Conservation (phyloP, 1,284 basidiomycete genomes). For the Gymnopus androsaceus region DNA sequence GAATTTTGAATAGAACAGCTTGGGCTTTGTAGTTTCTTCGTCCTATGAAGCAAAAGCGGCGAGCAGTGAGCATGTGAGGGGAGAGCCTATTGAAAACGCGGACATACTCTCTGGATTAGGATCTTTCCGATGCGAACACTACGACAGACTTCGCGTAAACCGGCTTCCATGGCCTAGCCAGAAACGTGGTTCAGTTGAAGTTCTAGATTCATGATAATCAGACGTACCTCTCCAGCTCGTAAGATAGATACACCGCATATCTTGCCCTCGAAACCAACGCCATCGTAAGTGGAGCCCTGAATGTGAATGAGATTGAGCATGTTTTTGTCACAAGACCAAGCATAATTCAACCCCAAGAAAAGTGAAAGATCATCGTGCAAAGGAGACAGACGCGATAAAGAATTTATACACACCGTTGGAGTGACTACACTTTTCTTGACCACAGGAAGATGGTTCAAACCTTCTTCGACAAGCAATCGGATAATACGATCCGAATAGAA, state of each 20-base stretch:
- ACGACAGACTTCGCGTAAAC: constrained; percentile 91
- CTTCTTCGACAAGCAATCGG: constrained; percentile 76
- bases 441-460: constrained; percentile 96
- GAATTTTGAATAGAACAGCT: constrained; percentile 90
- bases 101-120: constrained; percentile 86
- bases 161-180: constrained; percentile 87
- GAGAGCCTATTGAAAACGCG: too few relatives aligned
- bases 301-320: not conserved
- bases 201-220: not conserved
- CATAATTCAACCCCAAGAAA: not conserved
- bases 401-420: too few relatives aligned
- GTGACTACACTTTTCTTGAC: constrained; percentile 81
- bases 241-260: constrained; percentile 95
- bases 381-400: too few relatives aligned
- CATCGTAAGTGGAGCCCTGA: constrained; percentile 80
- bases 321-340: not conserved
- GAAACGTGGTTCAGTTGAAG: not conserved
- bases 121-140: constrained; percentile 92
- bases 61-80: not conserved
- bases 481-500: constrained; percentile 91
- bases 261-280: constrained; percentile 91
- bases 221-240: constrained; percentile 76
- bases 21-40: constrained; percentile 88
- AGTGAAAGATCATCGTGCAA: too few relatives aligned
- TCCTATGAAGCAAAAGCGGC: constrained; percentile 52